Base-by-base conservation (phyloP, 2,329 filamentous ascomycete species). In the Polytolypa hystricis region DNA sequence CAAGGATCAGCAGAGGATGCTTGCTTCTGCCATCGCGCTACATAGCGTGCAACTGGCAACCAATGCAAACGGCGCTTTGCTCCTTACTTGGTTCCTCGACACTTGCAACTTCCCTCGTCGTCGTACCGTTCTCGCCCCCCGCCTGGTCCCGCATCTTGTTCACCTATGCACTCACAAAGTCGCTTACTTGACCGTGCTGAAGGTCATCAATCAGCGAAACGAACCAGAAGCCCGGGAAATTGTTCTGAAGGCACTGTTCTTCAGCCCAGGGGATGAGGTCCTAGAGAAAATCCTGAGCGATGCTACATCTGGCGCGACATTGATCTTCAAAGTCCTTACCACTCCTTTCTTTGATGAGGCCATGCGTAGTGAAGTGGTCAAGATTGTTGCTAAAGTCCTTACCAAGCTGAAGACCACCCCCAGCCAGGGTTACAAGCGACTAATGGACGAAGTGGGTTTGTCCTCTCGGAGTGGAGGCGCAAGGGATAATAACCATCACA, bases 101-200 rank as follows among this genome's bases (percentile, higher is more conserved):
- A 96, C 91, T 1, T 98, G 91, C 71, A 95, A 83, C 10, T 94
- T 96, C 67, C 86, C 89, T 23, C 78, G 81, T 48, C 81, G 91
- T 46, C 82, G 91, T 40, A 93, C 84, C 16, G 87, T 96, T 18
- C 71, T 98, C 38, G 87, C 91, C 30, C 91, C 91, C 14, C 79
- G 87, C 48, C 76, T 98, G 16, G 85, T 95, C 11, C 87, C 91
- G 27, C 86, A 93, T 55, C 70, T 98, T 20, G 86, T 95, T 16
- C 85, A 95, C 55, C 73, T 98, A 5, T 96, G 91, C 70, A 96
- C 91, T 0, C 91, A 98, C 70, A 96, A 96, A 69, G 89, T 98
- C 38, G 91, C 91, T 0, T 96, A 96, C 54, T 70, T 96, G 42
- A 98, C 91, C 0, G 89, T 98, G 1, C 70, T 98, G 40, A 98